Conservation (phyloP, 192 early-diverging fungal species). For the Umbelopsis sp. region DNA sequence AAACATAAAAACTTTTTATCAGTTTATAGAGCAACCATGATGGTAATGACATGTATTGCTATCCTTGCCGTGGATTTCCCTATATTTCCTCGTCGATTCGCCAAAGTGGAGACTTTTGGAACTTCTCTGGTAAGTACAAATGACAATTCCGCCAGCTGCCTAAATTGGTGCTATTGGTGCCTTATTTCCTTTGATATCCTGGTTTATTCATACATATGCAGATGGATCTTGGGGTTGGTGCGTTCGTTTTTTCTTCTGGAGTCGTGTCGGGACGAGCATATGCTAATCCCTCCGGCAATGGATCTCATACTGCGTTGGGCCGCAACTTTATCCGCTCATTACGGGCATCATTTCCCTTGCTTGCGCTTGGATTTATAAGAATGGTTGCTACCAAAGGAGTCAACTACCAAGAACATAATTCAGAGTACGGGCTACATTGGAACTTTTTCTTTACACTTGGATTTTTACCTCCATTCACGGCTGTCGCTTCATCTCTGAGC, state of each 20-base stretch:
- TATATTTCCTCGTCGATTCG: constrained; percentile 85
- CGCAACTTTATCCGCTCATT: constrained; percentile 44
- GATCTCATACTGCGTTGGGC: constrained; percentile 25
- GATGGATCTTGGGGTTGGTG: constrained; percentile 96
- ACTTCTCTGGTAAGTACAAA: constrained; percentile 71
- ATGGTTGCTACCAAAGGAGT: constrained; percentile 73
- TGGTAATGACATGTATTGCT: constrained; percentile 78
- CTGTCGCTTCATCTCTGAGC: constrained; percentile 56
- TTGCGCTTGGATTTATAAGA: constrained; percentile 76
- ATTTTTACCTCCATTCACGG: constrained; percentile 78
- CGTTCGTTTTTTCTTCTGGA: constrained; percentile 91
- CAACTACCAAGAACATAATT: constrained; percentile 92
- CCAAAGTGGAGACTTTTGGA: constrained; percentile 91
- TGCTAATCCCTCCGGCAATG: constrained; percentile 33
- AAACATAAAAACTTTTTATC: constrained; percentile 54
- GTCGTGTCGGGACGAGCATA: constrained; percentile 73
- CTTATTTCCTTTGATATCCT: no score
- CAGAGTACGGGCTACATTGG: constrained; percentile 98
- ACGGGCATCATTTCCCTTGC: constrained; percentile 62
- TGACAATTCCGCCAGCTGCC: background rate
- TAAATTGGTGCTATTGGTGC: background rate
- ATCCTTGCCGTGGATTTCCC: constrained; percentile 96
- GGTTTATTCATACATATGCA: constrained; percentile 19
- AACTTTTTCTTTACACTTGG: constrained; percentile 98
- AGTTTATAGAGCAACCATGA: constrained; percentile 75